Evolutionary conservation across 2,329 filamentous ascomycete genomes (phyloP), one percentile per base, ranked within the genome.

Genomic region (Penicillium decumbens): DNA sequence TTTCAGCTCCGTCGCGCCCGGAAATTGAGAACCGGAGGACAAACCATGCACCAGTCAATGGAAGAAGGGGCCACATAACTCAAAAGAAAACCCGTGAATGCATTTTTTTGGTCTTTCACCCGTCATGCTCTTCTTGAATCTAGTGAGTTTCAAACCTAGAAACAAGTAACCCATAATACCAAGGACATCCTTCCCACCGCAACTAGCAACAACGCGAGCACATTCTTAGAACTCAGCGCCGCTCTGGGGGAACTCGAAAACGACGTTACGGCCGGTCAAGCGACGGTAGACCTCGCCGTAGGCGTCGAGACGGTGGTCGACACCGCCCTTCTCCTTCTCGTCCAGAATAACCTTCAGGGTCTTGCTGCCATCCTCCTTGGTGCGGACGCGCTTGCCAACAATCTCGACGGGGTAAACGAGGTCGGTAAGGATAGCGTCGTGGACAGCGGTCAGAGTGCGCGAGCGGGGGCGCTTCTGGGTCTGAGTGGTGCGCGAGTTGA

Each of bases 321-420:
- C 92, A 76, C 91, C 90, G 72, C 91, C 92, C 70, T 91, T 89
- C 88, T 98, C 93, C 89, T 98, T 98, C 88, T 97, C 93, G 78
- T 98, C 93, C 55, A 98, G 85, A 73, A 98, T 83, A 75, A 98
- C 89, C 88, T 98, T 98, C 78, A 97, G 85, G 74, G 89, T 80
- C 88, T 97, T 97, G 86, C 82, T 86, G 77, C 90, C 90, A 78
- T 98, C 93, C 84, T 97, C 92, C 82, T 95, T 92, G 81, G 93
- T 97, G 78, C 93, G 88, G 76, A 91, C 79, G 73, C 93, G 90
- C 89, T 97, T 97, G 80, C 93, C 93, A 69, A 98, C 93, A 66
- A 98, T 98, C 88, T 98, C 93, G 72, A 98, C 93, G 72, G 93
- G 93, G 88, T 88, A 98, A 81, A 96, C 93, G 73, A 98, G 89